These are phyloP conservation scores for Penicillium palitans DNA, from an alignment of 2,329 filamentous ascomycete genomes.

Conservation along the genomic window DNA sequence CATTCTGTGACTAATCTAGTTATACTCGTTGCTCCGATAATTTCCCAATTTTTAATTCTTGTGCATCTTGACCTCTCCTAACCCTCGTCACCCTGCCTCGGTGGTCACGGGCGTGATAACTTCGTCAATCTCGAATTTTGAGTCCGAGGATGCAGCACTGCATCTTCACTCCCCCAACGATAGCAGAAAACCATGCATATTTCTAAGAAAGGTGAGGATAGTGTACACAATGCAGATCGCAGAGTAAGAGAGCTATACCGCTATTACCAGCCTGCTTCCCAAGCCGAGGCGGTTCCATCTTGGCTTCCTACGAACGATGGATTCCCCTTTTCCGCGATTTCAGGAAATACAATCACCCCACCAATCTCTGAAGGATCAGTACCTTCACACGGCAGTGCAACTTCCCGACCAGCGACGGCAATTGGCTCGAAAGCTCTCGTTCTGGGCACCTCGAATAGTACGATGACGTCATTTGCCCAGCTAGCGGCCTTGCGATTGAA, in stretches of 20 bases:
- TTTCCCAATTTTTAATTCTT: not conserved
- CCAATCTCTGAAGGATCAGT: slow-evolving; percentile 15
- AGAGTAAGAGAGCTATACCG: slow-evolving; percentile 43
- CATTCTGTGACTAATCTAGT: slow-evolving; percentile 7
- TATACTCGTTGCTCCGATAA: not conserved
- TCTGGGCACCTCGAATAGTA: slow-evolving; percentile 36
- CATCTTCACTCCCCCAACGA: slow-evolving; percentile 3
- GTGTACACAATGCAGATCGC: slow-evolving; percentile 33
- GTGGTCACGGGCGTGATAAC: not conserved
- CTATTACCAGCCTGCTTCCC: slow-evolving; percentile 37
- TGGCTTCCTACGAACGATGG: slow-evolving; percentile 16
- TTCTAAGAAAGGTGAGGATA: slow-evolving; percentile 9
- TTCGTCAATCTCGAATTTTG: not conserved
- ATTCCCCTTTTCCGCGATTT: slow-evolving; percentile 11
- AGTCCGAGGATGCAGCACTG: slow-evolving; percentile 18
- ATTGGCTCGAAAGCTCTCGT: slow-evolving; percentile 27
- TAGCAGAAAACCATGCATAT: slow-evolving; percentile 18
- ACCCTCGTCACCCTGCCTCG: not conserved
- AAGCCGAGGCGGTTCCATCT: slow-evolving; percentile 14
- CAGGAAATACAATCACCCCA: slow-evolving; percentile 11
- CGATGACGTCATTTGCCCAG: slow-evolving; percentile 40
- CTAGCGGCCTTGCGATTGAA: slow-evolving; percentile 37
- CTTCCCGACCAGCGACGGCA: slow-evolving; percentile 17
- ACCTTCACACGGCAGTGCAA: slow-evolving; percentile 11
- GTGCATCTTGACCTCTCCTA: not conserved